Evolutionary conservation across 345 rosid genomes (phyloP).

Genomic region (Anacardium occidentale): DNA sequence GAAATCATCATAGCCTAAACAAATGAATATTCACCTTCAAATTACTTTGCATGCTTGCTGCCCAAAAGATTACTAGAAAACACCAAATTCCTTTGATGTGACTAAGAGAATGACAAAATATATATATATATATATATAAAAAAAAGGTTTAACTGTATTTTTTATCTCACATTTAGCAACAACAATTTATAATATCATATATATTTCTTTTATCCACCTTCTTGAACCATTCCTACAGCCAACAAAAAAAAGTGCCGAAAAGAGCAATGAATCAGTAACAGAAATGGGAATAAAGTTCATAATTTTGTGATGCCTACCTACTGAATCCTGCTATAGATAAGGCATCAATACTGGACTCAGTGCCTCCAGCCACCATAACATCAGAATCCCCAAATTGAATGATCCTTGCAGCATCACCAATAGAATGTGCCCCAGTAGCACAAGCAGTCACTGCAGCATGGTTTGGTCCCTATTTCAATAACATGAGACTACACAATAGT

Average conservation of each 20-base stretch:
- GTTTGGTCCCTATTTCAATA: conserved; percentile 82
- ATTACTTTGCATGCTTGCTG: not conserved
- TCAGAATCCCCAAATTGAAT: conserved; percentile 95
- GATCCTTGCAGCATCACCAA: conserved; percentile 97
- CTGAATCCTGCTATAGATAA: conserved; percentile 94
- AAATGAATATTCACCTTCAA: not conserved
- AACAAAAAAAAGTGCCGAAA: conserved; percentile 7
- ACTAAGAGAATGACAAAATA: not conserved
- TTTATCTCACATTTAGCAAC: not conserved
- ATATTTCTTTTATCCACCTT: not conserved
- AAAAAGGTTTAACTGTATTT: not conserved
- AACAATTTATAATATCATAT: not conserved
- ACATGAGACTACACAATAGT: conserved; percentile 16
- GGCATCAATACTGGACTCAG: conserved; percentile 96
- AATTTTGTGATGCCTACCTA: conserved; percentile 41
- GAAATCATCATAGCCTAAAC: not conserved
- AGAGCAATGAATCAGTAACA: not conserved
- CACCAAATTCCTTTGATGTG: not conserved
- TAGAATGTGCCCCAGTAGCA: conserved; percentile 96
- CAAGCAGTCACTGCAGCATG: conserved; percentile 99
- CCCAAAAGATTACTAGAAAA: not conserved
- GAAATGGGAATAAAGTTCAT: not conserved
- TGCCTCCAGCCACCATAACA: conserved; percentile 96
- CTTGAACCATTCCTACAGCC: not conserved
- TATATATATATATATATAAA: no score